phyloP scores from a whole-genome alignment of 495 filamentous ascomycete genomes.

The Penicillium dipodomyicola region DNA sequence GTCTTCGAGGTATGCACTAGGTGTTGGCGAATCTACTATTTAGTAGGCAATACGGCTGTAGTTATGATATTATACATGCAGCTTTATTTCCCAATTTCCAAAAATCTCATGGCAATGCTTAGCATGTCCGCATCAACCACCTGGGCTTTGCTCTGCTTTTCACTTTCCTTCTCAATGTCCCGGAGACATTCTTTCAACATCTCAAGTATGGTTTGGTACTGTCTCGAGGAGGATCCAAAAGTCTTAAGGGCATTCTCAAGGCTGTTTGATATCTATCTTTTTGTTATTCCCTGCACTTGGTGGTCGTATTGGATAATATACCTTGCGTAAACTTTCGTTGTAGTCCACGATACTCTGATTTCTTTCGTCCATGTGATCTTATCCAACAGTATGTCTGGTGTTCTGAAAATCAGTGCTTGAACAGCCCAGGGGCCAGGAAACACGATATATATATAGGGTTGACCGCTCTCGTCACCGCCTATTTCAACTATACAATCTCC shows the following conservation, averaged over 20 bases:
- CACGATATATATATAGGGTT: neutral
- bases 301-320: slow-evolving; percentile 2
- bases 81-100: slow-evolving; percentile 32
- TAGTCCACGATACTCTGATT: slow-evolving; percentile 19
- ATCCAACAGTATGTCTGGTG: neutral
- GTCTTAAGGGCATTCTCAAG: slow-evolving; percentile 44
- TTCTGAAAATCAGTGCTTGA: neutral
- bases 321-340: slow-evolving; percentile 34
- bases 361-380: neutral
- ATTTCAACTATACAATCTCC: too few species aligned
- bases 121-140: slow-evolving; percentile 36
- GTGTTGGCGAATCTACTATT: too few species aligned
- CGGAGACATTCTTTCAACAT: slow-evolving; percentile 40
- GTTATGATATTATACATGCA: neutral
- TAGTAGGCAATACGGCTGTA: too few species aligned
- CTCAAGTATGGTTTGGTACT: slow-evolving; percentile 37
- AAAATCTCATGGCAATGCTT: slow-evolving; percentile 40
- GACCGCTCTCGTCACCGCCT: slow-evolving; percentile 1
- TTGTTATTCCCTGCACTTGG: neutral
- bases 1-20: too few species aligned
- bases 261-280: slow-evolving; percentile 40
- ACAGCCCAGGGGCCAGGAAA: neutral
- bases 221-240: slow-evolving; percentile 39
- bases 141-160: neutral
- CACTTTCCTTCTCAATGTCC: slow-evolving; percentile 29